Evolutionary conservation across 768 basidiomycete genomes (phyloP).

Genomic region (Pseudohyphozyma bogoriensis): DNA sequence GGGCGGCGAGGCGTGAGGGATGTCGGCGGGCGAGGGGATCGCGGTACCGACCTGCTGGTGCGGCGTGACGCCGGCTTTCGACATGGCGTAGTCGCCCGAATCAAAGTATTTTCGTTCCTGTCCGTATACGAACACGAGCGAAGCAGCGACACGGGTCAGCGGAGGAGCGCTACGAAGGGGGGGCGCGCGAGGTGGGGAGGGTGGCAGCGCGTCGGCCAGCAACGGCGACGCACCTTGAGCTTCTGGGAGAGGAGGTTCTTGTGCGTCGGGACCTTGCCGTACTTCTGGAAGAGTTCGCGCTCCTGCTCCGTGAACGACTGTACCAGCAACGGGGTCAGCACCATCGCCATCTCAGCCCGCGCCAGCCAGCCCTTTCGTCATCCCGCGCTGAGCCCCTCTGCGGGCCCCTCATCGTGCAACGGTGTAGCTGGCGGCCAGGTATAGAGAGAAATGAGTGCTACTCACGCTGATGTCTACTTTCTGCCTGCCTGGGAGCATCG

Average conservation of each 20-base stretch:
- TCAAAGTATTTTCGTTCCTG: conserved; percentile 99
- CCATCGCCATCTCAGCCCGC: too few relatives aligned
- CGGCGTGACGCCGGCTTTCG: conserved; percentile 76
- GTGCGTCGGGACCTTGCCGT: conserved; percentile 86
- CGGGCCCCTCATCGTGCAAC: too few relatives aligned
- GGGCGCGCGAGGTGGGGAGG: not conserved
- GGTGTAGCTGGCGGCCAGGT: too few relatives aligned
- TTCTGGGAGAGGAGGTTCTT: conserved; percentile 90
- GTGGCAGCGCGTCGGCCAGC: not conserved
- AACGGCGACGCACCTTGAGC: conserved; percentile 70
- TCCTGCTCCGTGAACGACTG: conserved; percentile 80
- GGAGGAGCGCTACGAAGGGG: conserved; percentile 7
- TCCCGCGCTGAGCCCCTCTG: too few relatives aligned
- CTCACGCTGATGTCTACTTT: conserved; percentile 90
- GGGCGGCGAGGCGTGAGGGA: conserved; percentile 28
- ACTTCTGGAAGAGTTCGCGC: conserved; percentile 84
- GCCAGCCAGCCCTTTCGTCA: not conserved
- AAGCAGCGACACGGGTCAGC: not conserved
- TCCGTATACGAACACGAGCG: too few relatives aligned
- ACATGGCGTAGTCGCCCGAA: conserved; percentile 95
- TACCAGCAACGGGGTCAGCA: not conserved
- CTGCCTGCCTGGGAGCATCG: conserved; percentile 70
- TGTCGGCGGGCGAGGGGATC: conserved; percentile 81
- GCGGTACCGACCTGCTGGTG: conserved; percentile 85
- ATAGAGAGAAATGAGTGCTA: conserved; percentile 13